phyloP scores from a whole-genome alignment of 2,329 filamentous ascomycete species.

The Atkinsonella hypoxylon region DNA sequence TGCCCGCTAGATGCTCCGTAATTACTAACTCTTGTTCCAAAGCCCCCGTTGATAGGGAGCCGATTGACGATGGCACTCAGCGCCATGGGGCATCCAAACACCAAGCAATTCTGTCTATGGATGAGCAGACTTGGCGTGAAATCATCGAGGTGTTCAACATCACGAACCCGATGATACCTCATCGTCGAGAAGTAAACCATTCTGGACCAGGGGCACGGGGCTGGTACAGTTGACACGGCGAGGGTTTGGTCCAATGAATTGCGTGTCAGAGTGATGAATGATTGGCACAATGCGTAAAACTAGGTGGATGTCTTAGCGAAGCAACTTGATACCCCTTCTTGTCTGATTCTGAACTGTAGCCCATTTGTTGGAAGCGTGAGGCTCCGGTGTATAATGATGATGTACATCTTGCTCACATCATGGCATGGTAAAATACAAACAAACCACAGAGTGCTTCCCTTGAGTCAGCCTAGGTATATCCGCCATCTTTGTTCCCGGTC shows the following conservation, averaged over 20 bases:
- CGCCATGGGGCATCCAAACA: slow-evolving; percentile 52
- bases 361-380: background rate
- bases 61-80: slow-evolving; percentile 33
- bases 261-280: background rate
- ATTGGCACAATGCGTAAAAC: background rate
- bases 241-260: background rate
- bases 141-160: slow-evolving; percentile 69
- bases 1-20: background rate
- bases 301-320: background rate
- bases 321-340: background rate
- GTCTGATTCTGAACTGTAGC: background rate
- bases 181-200: slow-evolving; percentile 50
- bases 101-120: slow-evolving; percentile 80
- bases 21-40: background rate
- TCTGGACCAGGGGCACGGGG: slow-evolving; percentile 43
- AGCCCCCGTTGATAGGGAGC: slow-evolving; percentile 27
- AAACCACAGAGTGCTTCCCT: no score
- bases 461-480: background rate
- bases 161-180: slow-evolving; percentile 70
- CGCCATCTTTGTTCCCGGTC: background rate
- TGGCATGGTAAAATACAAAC: no score
- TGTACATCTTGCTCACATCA: no score
- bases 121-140: slow-evolving; percentile 72
- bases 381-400: no score
- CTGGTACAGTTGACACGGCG: slow-evolving; percentile 50